Base-by-base conservation (phyloP, 2,329 filamentous ascomycete species). In the Aquanectria penicillioides region DNA sequence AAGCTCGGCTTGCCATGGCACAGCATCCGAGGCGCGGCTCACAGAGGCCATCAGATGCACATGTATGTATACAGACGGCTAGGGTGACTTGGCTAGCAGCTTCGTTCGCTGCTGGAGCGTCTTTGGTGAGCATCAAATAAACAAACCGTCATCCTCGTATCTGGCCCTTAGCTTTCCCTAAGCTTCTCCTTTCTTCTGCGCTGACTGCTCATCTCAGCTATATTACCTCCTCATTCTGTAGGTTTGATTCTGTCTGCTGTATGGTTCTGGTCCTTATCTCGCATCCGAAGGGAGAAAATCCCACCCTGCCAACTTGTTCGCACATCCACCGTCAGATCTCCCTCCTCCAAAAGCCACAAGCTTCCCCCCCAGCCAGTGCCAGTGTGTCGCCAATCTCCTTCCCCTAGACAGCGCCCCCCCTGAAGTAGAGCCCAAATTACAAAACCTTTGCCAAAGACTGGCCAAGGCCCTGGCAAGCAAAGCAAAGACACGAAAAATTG, bases 381-480 rank as follows among this genome's bases (percentile, higher is more conserved):
- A 20, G 29, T 36, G 40, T 47, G 51, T 18, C 13, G 22, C 9
- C 20, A 33, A 37, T n/a, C 48, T n/a, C 29, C 18, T n/a, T n/a
- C n/a, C n/a, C n/a, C n/a, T n/a, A 17, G 12, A 15, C 31, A 17
- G 31, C 22, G 31, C 15, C 34, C 36, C 15, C 43, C 52, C 43
- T 48, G 43, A 34, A 26, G n/a, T n/a, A n/a, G n/a, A n/a, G n/a
- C n/a, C 22, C 43, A 55, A 46, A 48, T 48, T 55, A 55, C 52
- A 34, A 48, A 48, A 36, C 43, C 41, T 40, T 11, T 22, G 17
- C n/a, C 23, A 22, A 50, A 28, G 18, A 25, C 29, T 20, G 31
- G 49, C 17, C 38, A 28, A 37, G 15, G 38, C 8, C 26, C 37
- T 17, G 17, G 17, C 26, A 11, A 15, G 34, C 41, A 31, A 15